A percentile compares a stretch with the other conserved stretches of the same genome.
Evolutionary conservation across 306 rosid species (phyloP).

Genomic region (Quercus agrifolia): DNA sequence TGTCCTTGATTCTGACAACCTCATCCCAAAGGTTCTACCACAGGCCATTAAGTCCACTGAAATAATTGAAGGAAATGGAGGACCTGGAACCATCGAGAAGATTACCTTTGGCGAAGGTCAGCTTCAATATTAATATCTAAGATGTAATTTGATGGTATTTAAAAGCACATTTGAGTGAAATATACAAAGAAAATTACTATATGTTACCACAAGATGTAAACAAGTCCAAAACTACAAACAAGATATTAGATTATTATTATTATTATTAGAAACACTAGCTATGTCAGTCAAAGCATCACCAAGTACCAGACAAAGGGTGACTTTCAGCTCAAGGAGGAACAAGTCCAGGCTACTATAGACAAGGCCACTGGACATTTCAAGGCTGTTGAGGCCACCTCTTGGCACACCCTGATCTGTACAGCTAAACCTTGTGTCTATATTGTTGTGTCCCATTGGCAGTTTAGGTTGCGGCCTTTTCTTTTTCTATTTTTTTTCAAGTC

Average conservation of each 20-base stretch:
- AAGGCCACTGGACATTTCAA: not conserved
- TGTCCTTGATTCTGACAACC: constrained; percentile 11
- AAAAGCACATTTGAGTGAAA: no score
- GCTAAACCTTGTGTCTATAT: not conserved
- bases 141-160: no score
- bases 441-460: not conserved
- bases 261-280: no score
- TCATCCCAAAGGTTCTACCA: constrained; percentile 23
- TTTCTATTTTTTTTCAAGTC: not conserved
- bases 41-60: constrained; percentile 12
- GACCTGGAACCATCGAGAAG: constrained; percentile 41
- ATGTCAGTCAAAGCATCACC: not conserved
- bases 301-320: constrained; percentile 14
- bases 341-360: not conserved
- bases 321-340: not conserved
- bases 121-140: not conserved
- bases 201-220: no score
- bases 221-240: no score
- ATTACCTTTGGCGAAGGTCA: constrained; percentile 18
- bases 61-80: constrained; percentile 39
- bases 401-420: not conserved
- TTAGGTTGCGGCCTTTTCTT: not conserved
- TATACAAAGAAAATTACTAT: no score
- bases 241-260: no score
- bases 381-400: constrained; percentile 2